phyloP scores from a whole-genome alignment of 192 early-diverging fungal species.

The Coemansia sp. region DNA sequence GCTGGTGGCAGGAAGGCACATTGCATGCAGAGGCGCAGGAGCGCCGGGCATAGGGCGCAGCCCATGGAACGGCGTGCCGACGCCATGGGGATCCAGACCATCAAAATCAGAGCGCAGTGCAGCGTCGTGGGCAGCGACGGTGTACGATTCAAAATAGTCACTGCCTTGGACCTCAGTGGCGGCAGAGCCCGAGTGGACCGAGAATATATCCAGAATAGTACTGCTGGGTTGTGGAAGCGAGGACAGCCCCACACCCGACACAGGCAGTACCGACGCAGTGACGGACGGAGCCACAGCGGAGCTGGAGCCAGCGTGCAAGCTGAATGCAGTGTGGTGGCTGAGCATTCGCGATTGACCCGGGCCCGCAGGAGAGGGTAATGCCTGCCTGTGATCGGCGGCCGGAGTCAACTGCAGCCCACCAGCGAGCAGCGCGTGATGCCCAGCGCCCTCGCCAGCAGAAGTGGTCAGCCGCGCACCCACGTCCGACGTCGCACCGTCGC shows the following conservation, averaged over 20 bases:
- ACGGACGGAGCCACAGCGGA: too few species aligned
- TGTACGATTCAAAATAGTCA: conserved; percentile 24
- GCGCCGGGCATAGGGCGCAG: background rate
- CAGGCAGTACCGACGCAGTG: too few species aligned
- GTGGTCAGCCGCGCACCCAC: conserved; percentile 1
- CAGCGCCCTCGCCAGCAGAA: background rate
- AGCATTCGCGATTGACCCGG: background rate
- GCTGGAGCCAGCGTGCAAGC: background rate
- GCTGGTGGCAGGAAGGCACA: background rate
- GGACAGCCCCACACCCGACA: too few species aligned
- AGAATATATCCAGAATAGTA: background rate
- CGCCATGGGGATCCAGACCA: conserved; percentile 7
- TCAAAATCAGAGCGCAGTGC: conserved; percentile 1
- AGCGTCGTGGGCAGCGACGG: conserved; percentile 3
- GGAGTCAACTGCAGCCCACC: conserved; percentile 3
- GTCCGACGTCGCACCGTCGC: background rate
- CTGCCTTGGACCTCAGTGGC: conserved; percentile 17
- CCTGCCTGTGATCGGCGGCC: conserved; percentile 3
- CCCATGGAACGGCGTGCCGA: conserved; percentile 1
- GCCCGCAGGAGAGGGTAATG: conserved; percentile 6
- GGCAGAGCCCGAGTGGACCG: conserved; percentile 21
- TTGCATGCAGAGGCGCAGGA: background rate
- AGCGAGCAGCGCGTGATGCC: too few species aligned
- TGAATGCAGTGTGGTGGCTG: background rate
- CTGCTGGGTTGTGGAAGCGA: too few species aligned